Conservation (phyloP, 345 rosid species). For the Zanthoxylum bungeanum region DNA sequence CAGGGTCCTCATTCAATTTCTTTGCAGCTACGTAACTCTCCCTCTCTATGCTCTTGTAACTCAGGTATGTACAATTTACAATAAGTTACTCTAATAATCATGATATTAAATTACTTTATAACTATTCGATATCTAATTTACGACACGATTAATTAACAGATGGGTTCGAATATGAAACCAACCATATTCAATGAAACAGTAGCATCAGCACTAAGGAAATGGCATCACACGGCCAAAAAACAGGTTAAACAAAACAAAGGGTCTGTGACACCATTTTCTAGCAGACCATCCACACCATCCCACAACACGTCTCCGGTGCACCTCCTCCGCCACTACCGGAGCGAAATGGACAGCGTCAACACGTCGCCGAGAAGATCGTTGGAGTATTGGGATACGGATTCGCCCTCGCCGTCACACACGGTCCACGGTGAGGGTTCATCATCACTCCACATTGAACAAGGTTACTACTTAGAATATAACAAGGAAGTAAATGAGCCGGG, state of each 20-base stretch:
- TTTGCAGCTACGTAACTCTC: conserved; percentile 93
- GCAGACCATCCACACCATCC: conserved; percentile 61
- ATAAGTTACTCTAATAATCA: no score
- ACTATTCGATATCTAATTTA: neutral
- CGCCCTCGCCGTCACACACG: conserved; percentile 25
- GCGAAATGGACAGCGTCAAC: conserved; percentile 34
- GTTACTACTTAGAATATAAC: neutral
- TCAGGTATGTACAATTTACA: conserved; percentile 45
- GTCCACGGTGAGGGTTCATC: conserved; percentile 23
- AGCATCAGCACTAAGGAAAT: conserved; percentile 57
- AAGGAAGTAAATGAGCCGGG: neutral
- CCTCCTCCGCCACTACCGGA: conserved; percentile 43
- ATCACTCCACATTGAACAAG: conserved; percentile 16
- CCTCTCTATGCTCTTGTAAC: conserved; percentile 94
- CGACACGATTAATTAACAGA: conserved; percentile 32
- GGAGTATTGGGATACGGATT: conserved; percentile 32
- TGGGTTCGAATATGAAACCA: conserved; percentile 92
- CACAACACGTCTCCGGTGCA: conserved; percentile 56
- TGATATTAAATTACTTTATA: neutral
- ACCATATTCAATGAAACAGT: conserved; percentile 77
- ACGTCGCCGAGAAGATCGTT: conserved; percentile 32
- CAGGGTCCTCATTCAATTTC: conserved; percentile 75
- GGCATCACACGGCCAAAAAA: conserved; percentile 80
- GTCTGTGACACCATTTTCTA: conserved; percentile 54
- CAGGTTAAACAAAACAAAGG: conserved; percentile 53